Evolutionary conservation across 176 grass and related monocot genomes (phyloP), one percentile per base, ranked within the genome.

Genomic region (Oryza meridionalis): DNA sequence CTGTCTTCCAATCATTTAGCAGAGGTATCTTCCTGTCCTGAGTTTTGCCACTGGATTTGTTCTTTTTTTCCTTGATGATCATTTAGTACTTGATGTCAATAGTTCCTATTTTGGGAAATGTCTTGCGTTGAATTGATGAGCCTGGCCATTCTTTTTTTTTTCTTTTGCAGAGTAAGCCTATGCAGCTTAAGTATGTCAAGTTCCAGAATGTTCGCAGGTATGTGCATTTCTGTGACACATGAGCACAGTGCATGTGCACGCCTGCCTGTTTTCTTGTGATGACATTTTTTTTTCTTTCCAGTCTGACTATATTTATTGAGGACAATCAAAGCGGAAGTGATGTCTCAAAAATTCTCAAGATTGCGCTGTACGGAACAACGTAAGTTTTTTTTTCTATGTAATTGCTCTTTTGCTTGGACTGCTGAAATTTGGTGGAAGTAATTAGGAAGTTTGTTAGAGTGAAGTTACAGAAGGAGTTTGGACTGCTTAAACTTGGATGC

Each of bases 141-240:
- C 31, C 19, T 88, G 75, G 3, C 38, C 61, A 84, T 81, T 84
- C 31, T 67, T 78, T 10, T 77, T 82, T 94, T 81, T 84, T 24
- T 67, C 74, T 10, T 77, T 82, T 94, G 53, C 85, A 99, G 97
- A 86, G 83, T 47, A 89, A 84, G 69, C 93, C 86, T 79, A 79
- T 81, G 32, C 70, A 61, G 12, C 85, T 99, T 62, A 99, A 99
- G 84, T 99, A 94, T 81, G 93, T 99, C 69, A 99, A 96, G 87
- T 99, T 99, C 84, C 97, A 99, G 82, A 96, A 94, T 89, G 93
- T 99, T 92, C 91, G 90, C 78, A 99, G 97, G 97, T 99, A 89
- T 83, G 55, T 17, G 37, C 38, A 77, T 61, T 44, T 81, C 8
- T 73, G 5, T 43, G 14, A 35, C 53, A 6, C 31, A 4, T 47